phyloP scores from a whole-genome alignment of 164 flowering plant species.

The Kingdonia uniflora region DNA sequence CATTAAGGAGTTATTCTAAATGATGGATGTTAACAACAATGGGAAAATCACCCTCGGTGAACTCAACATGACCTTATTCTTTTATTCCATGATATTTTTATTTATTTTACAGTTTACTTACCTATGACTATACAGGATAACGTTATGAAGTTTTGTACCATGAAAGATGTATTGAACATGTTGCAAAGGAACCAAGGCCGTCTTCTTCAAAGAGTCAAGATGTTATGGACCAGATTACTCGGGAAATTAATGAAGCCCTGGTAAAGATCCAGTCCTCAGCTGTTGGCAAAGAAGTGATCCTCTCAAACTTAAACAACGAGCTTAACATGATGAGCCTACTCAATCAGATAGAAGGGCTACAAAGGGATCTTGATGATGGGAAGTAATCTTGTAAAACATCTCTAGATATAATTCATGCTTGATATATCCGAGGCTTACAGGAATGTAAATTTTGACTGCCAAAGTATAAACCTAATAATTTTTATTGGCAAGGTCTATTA shows the following conservation, averaged over 20 bases:
- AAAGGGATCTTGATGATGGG: conserved; percentile 56
- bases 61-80: too few species aligned
- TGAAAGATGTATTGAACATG: conserved; percentile 83
- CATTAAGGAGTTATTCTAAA: too few species aligned
- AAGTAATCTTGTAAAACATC: conserved; percentile 57
- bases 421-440: conserved; percentile 83
- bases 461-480: conserved; percentile 58
- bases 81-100: too few species aligned
- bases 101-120: too few species aligned
- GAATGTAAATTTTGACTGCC: conserved; percentile 54
- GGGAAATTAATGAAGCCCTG: conserved; percentile 48
- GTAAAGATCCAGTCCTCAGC: conserved; percentile 27
- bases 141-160: conserved; percentile 67
- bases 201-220: conserved; percentile 57
- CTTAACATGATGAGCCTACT: conserved; percentile 39
- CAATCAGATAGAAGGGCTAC: conserved; percentile 50
- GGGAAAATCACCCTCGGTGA: too few species aligned
- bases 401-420: conserved; percentile 64
- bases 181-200: conserved; percentile 72
- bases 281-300: conserved; percentile 28
- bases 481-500: conserved; percentile 67
- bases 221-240: conserved; percentile 46
- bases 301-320: conserved; percentile 45
- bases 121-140: too few species aligned
- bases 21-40: too few species aligned